Evolutionary conservation across 1,284 basidiomycete genomes (phyloP), one percentile per base, ranked within the genome.

Genomic region (Heterobasidion irregulare): DNA sequence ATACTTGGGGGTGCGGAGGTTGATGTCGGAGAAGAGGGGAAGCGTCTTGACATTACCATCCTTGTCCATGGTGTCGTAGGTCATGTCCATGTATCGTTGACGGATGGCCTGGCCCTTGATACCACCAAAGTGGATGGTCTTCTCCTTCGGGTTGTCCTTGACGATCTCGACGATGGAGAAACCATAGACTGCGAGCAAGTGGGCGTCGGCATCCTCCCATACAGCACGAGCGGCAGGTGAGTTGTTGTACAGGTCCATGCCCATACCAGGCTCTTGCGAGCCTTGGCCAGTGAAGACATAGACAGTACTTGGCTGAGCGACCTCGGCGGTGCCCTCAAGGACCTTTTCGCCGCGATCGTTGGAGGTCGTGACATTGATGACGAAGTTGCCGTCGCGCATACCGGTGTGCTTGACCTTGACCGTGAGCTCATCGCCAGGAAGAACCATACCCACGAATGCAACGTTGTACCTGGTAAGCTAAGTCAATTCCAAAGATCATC

Each of bases 241-340:
- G 62, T 75, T 84, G 70, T 86, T 89, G 80, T 98, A 99, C 3
- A 99, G 82, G 64, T 98, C 95, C 95, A 99, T 98, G 45, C 97
- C 96, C 96, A 99, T 99, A 43, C 95, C 94, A 50, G 89, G 87
- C 72, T 99, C 96, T 72, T 99, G 97, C 26, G 94, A 98, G 55
- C 96, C 96, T 71, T 99, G 96, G 52, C 96, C 96, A 54, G 96
- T 99, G 79, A 98, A 98, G 66, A 98, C 94, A 66, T 98, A 98
- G 52, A 92, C 92, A 15, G 95, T 97, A 13, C 86, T 84, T 2
- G 93, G 86, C 72, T 98, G 96, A 13, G 86, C 86, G 60, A 98
- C 93, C 70, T 98, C 94, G 2, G 96, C 92, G 18, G 89, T 83
- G 46, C 96, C 96, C 61, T 92, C 86, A 47, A 98, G 78, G 56